Conservation (phyloP, 306 rosid genomes). For the Oemleria cerasiformis region DNA sequence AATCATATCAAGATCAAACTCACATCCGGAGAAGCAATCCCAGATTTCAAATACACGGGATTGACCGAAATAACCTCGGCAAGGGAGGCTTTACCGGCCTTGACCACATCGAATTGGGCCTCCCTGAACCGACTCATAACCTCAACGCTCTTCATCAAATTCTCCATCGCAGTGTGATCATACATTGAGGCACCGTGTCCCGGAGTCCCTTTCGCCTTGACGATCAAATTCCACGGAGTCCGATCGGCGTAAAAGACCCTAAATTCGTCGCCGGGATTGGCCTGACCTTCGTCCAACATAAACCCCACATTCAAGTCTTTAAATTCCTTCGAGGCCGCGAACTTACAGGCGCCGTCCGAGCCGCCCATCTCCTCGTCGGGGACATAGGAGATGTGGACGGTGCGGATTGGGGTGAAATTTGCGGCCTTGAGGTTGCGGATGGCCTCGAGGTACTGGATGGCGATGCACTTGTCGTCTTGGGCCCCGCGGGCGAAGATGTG, state of each 20-base stretch:
- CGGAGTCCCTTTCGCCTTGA: constrained; percentile 56
- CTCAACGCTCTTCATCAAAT: constrained; percentile 83
- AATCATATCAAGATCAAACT: constrained; percentile 23
- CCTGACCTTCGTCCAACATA: constrained; percentile 84
- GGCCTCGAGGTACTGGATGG: constrained; percentile 81
- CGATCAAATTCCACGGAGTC: constrained; percentile 67
- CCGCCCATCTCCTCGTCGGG: constrained; percentile 96
- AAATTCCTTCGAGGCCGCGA: constrained; percentile 53
- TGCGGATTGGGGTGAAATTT: constrained; percentile 45
- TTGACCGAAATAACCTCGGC: constrained; percentile 84
- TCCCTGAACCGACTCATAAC: constrained; percentile 60
- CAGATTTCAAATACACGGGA: constrained; percentile 77
- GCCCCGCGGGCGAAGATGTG: constrained; percentile 80
- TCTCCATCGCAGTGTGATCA: constrained; percentile 78
- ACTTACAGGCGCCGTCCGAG: constrained; percentile 45
- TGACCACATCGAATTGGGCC: constrained; percentile 72
- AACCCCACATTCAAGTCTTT: constrained; percentile 58
- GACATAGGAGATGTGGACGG: constrained; percentile 68
- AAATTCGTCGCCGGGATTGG: constrained; percentile 60
- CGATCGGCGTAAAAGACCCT: constrained; percentile 80
- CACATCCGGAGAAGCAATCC: constrained; percentile 55
- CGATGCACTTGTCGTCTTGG: constrained; percentile 89
- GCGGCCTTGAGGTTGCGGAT: constrained; percentile 47
- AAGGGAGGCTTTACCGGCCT: constrained; percentile 63
- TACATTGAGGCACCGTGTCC: constrained; percentile 85